Evolutionary conservation across 2,329 filamentous ascomycete genomes (phyloP), one percentile per base, ranked within the genome.

Genomic region (Acrocalymma vagum): DNA sequence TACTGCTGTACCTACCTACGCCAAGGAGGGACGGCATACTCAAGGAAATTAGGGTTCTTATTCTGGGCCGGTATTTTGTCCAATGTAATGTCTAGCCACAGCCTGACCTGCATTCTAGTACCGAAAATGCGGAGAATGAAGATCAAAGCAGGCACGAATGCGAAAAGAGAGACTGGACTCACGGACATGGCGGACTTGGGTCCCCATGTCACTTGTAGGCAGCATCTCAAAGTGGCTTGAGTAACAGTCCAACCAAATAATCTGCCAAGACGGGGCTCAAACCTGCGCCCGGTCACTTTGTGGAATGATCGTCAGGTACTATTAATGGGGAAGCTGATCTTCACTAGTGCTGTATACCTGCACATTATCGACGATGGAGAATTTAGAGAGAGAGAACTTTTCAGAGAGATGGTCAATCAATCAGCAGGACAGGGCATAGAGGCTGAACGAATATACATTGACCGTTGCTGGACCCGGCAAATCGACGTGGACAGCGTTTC

Each of bases 101-200:
- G 14, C 11, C 16, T 13, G 28, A 15, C 20, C 10, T 33, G 29
- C 35, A n/a, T 15, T 14, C 8, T 15, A 16, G 4, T 32, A 33
- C 34, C 29, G 26, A 43, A 4, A 6, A 29, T 29, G 34, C 21
- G 29, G 25, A 38, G 38, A 29, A 39, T 21, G 25, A 9, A 20
- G 33, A 38, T 47, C 34, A 33, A 39, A 35, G n/a, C 17, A 33
- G 44, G 44, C 13, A 39, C 17, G 34, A 42, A 47, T 42, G 35
- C 39, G 38, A 42, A 47, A 34, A 39, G 38, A 22, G 29, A 38
- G 22, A 25, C 38, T 35, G 34, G 23, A 17, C 15, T 23, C n/a
- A n/a, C 27, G 43, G 33, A 41, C 30, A 41, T 41, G 18, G 37
- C 32, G 17, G 6, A 7, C 13, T 18, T 29, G n/a, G n/a, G 17